Conservation (phyloP, 345 rosid genomes). For the Citrus unshiu region DNA sequence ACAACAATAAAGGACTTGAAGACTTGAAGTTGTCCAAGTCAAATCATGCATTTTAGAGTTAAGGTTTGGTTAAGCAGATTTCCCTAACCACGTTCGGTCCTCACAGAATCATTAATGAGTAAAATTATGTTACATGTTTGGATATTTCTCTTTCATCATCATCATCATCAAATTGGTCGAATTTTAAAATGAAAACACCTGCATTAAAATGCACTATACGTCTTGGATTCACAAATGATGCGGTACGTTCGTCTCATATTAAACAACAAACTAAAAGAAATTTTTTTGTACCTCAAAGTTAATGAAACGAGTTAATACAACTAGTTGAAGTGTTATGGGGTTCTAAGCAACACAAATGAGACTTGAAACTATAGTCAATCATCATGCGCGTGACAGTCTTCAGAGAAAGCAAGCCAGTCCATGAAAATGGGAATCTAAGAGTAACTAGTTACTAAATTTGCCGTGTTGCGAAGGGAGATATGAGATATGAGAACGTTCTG, state of each 20-base stretch:
- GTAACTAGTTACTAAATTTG: not conserved
- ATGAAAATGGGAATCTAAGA: not conserved
- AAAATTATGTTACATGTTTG: not conserved
- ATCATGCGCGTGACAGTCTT: not conserved
- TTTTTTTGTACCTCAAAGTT: no score
- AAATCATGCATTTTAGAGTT: not conserved
- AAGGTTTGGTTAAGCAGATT: not conserved
- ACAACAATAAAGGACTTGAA: not conserved
- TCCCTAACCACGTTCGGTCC: no score
- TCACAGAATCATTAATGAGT: not conserved
- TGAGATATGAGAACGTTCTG: not conserved
- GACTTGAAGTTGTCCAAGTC: not conserved
- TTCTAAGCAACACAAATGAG: not conserved
- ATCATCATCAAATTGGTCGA: not conserved
- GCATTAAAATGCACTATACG: no score
- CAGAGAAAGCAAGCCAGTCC: not conserved
- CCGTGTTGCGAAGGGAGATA: not conserved
- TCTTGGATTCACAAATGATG: no score
- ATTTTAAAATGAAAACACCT: no score
- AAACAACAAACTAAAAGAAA: no score
- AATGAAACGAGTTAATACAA: no score
- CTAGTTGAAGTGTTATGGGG: no score
- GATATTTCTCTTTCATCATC: no score
- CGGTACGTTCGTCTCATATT: no score
- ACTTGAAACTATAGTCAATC: not conserved